Evolutionary conservation across 805 yeast genomes (phyloP).

Genomic region (Kurtzmaniella fragi): DNA sequence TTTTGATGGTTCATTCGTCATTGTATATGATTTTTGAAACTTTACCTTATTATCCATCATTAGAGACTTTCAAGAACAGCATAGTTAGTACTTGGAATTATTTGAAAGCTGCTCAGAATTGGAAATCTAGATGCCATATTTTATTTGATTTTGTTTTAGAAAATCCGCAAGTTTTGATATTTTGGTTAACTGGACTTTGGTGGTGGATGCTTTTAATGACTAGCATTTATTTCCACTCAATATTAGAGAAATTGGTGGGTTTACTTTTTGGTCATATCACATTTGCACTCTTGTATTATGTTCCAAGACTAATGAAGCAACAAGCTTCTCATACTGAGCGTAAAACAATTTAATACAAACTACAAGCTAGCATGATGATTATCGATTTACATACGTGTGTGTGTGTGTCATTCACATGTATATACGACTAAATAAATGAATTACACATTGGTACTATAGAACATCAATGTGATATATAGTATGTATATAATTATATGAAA

Average conservation of each 20-base stretch:
- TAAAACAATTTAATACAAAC: too few species aligned
- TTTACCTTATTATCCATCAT: slow-evolving; percentile 31
- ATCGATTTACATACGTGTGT: too few species aligned
- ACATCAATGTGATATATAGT: too few species aligned
- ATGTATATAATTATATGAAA: too few species aligned
- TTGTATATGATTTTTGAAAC: slow-evolving; percentile 64
- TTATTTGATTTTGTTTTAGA: slow-evolving; percentile 8
- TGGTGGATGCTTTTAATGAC: slow-evolving; percentile 87
- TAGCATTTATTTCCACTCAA: slow-evolving; percentile 76
- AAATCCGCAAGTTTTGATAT: slow-evolving; percentile 23
- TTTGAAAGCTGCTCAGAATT: neutral
- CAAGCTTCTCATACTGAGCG: too few species aligned
- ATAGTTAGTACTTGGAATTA: neutral
- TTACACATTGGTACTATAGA: too few species aligned
- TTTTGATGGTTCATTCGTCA: slow-evolving; percentile 64
- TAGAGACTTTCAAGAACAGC: slow-evolving; percentile 11
- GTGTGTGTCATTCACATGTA: too few species aligned
- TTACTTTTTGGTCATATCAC: slow-evolving; percentile 55
- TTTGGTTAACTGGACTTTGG: slow-evolving; percentile 49
- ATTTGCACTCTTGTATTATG: slow-evolving; percentile 40
- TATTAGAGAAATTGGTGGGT: slow-evolving; percentile 71
- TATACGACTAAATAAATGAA: too few species aligned
- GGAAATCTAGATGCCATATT: neutral
- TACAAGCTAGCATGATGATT: too few species aligned
- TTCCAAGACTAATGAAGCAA: slow-evolving; percentile 22